Percentiles rank a stretch among this genome's conserved stretches.
phyloP scores from a whole-genome alignment of 2,329 filamentous ascomycete species.

The Penicillium concentricum region DNA sequence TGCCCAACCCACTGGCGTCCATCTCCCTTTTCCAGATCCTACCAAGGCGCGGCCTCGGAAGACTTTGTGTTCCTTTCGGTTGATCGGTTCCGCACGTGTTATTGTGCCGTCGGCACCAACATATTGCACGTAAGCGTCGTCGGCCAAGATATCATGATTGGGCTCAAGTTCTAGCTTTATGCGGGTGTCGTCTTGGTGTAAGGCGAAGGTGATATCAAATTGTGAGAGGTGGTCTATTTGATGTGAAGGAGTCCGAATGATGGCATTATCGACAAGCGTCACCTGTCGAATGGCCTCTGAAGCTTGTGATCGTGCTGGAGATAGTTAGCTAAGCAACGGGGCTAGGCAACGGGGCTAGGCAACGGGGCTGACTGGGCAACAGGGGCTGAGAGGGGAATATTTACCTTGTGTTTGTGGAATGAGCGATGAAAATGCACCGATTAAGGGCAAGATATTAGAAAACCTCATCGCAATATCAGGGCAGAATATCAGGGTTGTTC shows the following conservation, averaged over 20 bases:
- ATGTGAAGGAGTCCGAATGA: conserved; percentile 75
- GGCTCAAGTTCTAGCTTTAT: conserved; percentile 81
- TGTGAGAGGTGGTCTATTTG: conserved; percentile 75
- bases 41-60: conserved; percentile 79
- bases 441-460: conserved; percentile 14
- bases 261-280: conserved; percentile 68
- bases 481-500: background rate
- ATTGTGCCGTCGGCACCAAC: conserved; percentile 70
- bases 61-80: conserved; percentile 73
- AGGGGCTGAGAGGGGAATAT: background rate
- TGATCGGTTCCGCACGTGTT: conserved; percentile 63
- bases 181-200: conserved; percentile 65
- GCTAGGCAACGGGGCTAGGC: background rate
- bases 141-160: conserved; percentile 83
- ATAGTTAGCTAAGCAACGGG: background rate
- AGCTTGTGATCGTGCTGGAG: conserved; percentile 65
- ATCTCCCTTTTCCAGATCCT: conserved; percentile 62
- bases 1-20: conserved; percentile 84
- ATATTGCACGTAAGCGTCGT: conserved; percentile 72
- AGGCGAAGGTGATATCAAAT: conserved; percentile 80
- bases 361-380: background rate
- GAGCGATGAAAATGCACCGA: conserved; percentile 17
- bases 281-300: conserved; percentile 76
- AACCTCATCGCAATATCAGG: conserved; percentile 20
- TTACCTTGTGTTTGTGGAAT: conserved; percentile 19